Evolutionary conservation across 2,329 filamentous ascomycete species (phyloP), one percentile per base, ranked within the genome.

Genomic region (Ceratocystis alfenasii): DNA sequence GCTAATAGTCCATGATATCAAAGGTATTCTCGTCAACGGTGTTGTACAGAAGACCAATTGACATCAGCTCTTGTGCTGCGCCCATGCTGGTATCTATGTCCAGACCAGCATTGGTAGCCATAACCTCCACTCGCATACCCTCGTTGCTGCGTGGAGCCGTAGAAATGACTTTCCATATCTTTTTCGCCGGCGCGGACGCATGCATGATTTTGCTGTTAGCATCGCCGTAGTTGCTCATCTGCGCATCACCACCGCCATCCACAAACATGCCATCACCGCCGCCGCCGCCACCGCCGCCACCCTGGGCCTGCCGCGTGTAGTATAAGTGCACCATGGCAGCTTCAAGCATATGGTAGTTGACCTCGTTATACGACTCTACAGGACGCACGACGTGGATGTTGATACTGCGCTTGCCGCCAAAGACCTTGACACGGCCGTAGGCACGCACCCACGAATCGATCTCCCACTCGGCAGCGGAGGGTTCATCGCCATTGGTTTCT

Each of bases 11-110:
- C 68, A 96, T 78, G 69, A 95, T 79, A 55, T 90, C 90, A 87
- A 89, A 97, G 0, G 93, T 97, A 75, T 89, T 83, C 72, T 97
- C 93, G 76, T 97, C 91, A 5, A 95, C 82, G 8, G 95, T 99
- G 33, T 90, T 90, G 77, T 90, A 99, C 69, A 96, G 89, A 71
- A 90, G 73, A 36, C 91, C 90, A 65, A 83, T 77, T 1, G 79
- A 79, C 55, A 90, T 75, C 72, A 99, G 76, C 76, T 97, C 91
- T 71, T 96, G 90, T 8, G 88, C 85, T n/a, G 86, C 92, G 64
- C 81, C 83, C 70, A 86, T 78, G 15, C 94, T 88, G 59, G 95
- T 89, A 30, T 80, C 80, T 36, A 86, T 76, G 7, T 87, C 80
- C 76, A 96, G 76, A 6, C 83, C 80, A 20, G 87, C 79, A 67